phyloP scores from a whole-genome alignment of 192 early-diverging fungal species.

The Mortierella claussenii region DNA sequence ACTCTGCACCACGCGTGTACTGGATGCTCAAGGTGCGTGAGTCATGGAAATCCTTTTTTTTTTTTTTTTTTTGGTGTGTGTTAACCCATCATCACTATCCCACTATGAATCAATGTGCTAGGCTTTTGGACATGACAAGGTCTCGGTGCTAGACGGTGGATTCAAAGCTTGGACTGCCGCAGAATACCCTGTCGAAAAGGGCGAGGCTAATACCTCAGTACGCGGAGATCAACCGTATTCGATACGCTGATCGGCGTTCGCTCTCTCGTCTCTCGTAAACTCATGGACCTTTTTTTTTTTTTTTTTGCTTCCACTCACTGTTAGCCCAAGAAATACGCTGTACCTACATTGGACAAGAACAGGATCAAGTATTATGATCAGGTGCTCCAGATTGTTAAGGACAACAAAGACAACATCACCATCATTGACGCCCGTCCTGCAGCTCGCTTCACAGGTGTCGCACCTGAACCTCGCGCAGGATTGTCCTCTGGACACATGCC shows the following conservation, averaged over 20 bases:
- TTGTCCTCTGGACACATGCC: slow-evolving; percentile 88
- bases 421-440: slow-evolving; percentile 81
- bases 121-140: slow-evolving; percentile 91
- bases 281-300: too few relatives aligned
- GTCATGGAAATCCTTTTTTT: slow-evolving; percentile 14
- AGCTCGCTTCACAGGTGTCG: slow-evolving; percentile 73
- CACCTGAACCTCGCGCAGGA: slow-evolving; percentile 82
- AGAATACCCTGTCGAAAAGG: slow-evolving; percentile 60
- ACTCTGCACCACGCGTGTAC: slow-evolving; percentile 87
- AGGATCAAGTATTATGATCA: slow-evolving; percentile 62
- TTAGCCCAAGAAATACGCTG: slow-evolving; percentile 52
- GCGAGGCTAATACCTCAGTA: slow-evolving; percentile 49
- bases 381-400: slow-evolving; percentile 64
- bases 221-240: too few relatives aligned
- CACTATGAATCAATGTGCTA: slow-evolving; percentile 17
- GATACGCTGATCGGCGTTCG: too few relatives aligned
- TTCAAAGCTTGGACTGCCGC: slow-evolving; percentile 80
- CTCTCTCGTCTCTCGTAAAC: too few relatives aligned
- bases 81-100: not conserved
- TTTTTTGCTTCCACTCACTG: too few relatives aligned
- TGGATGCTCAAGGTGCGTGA: slow-evolving; percentile 97
- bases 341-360: slow-evolving; percentile 26
- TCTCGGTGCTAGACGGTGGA: slow-evolving; percentile 92
- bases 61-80: not conserved
- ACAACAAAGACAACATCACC: slow-evolving; percentile 42